phyloP scores from a whole-genome alignment of 768 basidiomycete species.

The Suillus tomentosus region DNA sequence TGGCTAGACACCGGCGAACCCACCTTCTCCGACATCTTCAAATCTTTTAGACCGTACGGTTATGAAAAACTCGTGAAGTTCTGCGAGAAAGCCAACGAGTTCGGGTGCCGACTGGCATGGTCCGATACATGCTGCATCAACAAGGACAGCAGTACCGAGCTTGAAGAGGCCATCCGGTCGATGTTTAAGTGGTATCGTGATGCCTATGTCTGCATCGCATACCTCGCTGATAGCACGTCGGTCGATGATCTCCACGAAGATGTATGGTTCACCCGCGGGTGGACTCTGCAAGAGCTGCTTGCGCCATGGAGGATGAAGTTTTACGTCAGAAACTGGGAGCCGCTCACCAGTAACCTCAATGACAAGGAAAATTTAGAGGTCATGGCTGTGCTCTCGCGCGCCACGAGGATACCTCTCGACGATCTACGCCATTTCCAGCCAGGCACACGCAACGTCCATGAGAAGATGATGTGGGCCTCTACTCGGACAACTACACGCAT shows the following conservation, averaged over 20 bases:
- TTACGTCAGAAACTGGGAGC: slow-evolving; percentile 29
- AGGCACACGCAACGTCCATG: slow-evolving; percentile 27
- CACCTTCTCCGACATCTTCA: slow-evolving; percentile 30
- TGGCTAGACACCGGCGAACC: slow-evolving; percentile 35
- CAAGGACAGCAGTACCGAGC: slow-evolving; percentile 37
- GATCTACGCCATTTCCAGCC: slow-evolving; percentile 29
- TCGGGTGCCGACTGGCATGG: slow-evolving; percentile 33
- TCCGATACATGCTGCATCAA: slow-evolving; percentile 39
- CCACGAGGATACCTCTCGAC: slow-evolving; percentile 27
- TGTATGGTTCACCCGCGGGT: slow-evolving; percentile 35
- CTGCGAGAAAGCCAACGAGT: slow-evolving; percentile 29
- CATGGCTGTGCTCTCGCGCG: slow-evolving; percentile 26
- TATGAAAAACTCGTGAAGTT: slow-evolving; percentile 29
- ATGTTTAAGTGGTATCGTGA: slow-evolving; percentile 37
- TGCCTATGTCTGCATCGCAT: slow-evolving; percentile 33
- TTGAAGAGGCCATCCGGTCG: slow-evolving; percentile 36
- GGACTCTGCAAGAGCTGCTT: slow-evolving; percentile 33
- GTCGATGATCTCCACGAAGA: slow-evolving; percentile 28
- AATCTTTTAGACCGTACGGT: slow-evolving; percentile 31
- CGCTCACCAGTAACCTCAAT: slow-evolving; percentile 28
- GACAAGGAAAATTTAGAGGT: slow-evolving; percentile 29
- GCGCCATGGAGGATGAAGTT: slow-evolving; percentile 34
- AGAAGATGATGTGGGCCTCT: slow-evolving; percentile 37
- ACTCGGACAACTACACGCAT: slow-evolving; percentile 35
- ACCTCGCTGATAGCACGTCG: slow-evolving; percentile 32